Evolutionary conservation across 331 rosid species (phyloP), one percentile per base, ranked within the genome.

Genomic region (Stylosanthes scabra): DNA sequence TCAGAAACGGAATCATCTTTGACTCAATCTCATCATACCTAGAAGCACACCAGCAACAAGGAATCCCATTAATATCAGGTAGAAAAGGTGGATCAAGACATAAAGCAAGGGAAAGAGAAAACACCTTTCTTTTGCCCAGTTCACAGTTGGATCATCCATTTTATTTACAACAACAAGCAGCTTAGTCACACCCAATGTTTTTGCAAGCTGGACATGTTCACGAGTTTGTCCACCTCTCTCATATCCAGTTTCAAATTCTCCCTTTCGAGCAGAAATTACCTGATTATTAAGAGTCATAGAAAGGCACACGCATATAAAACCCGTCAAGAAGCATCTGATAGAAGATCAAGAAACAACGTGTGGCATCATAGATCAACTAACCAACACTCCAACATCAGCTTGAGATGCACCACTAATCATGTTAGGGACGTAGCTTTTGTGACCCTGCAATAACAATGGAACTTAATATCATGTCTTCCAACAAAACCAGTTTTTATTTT

Each of bases 211-310:
- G 76, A 93, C 98, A 29, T 93, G 98, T 60, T 93, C 98, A 80
- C 98, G 97, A 58, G 98, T 93, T 82, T 93, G 98, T 37, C 98
- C 98, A 82, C 98, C 98, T 72, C 88, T 89, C 92, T 93, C 98
- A 68, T 87, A 93, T 73, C 98, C 98, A 45, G 98, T 93, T 79
- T 93, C 98, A 77, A 93, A 93, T 78, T 93, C 98, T 57, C 98
- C 98, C 84, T 91, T 93, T 56, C 98, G 83, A 25, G 98, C 98
- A 86, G 98, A 93, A 63, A 93, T 91, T 59, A 93, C 97, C 98
- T 93, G 59, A 8, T 61, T 31, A 75, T 41, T 68, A 41, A 47
- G 68, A 47, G 68, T 39, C 27, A 78, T 29, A 59, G 50, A 11
- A 11, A 41, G 40, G 81, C 40, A 58, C 5, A 75, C n/a, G 3